phyloP scores from a whole-genome alignment of 495 filamentous ascomycete genomes.

The Hypoxylon subgilvum region DNA sequence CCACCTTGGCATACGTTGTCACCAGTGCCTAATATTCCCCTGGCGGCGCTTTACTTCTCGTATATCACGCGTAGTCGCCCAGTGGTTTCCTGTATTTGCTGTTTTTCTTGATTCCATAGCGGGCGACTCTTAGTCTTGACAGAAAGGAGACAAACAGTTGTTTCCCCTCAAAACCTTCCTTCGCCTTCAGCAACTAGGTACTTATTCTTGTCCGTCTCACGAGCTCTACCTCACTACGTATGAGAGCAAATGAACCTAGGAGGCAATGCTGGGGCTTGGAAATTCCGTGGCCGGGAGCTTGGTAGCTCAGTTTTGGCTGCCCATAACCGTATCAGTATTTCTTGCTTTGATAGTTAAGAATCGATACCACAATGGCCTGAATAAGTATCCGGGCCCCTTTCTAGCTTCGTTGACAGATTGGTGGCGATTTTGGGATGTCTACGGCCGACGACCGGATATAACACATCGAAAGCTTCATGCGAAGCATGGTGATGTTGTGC shows the following conservation, averaged over 20 bases:
- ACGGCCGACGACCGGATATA: conserved; percentile 64
- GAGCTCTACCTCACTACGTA: conserved; percentile 3
- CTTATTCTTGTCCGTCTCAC: neutral
- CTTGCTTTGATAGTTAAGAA: conserved; percentile 59
- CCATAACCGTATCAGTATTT: conserved; percentile 41
- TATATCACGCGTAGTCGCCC: neutral
- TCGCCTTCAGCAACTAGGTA: neutral
- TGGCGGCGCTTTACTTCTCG: conserved; percentile 19
- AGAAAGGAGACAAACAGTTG: conserved; percentile 13
- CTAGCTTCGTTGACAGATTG: conserved; percentile 70
- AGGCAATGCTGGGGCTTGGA: conserved; percentile 25
- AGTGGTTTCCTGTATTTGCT: conserved; percentile 2
- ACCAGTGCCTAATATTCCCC: conserved; percentile 32
- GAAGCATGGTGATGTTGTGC: conserved; percentile 73
- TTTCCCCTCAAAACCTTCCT: conserved; percentile 5
- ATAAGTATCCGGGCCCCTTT: conserved; percentile 70
- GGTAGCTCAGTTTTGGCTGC: conserved; percentile 58
- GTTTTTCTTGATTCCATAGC: conserved; percentile 13
- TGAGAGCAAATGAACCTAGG: conserved; percentile 21
- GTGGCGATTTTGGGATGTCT: conserved; percentile 74
- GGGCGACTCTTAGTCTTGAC: conserved; percentile 2
- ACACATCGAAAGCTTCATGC: conserved; percentile 71
- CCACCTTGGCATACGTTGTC: conserved; percentile 32
- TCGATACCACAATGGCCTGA: conserved; percentile 64
- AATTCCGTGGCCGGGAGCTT: conserved; percentile 41